phyloP scores from a whole-genome alignment of 1,284 basidiomycete species.

The Fomitopsis pinicola region DNA sequence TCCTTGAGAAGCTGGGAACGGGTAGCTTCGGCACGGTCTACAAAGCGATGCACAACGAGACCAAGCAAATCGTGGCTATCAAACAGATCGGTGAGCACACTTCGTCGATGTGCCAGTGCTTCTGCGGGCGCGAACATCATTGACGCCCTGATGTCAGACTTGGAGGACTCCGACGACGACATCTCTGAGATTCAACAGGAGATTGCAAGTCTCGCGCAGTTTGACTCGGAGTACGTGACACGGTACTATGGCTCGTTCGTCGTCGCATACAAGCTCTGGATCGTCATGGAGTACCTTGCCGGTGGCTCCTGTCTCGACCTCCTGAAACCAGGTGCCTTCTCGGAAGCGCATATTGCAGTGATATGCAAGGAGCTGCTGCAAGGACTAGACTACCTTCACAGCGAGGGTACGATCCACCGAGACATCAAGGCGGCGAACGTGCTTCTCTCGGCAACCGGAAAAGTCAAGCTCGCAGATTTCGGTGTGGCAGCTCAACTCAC shows the following conservation, averaged over 20 bases:
- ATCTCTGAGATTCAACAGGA: slow-evolving; percentile 98
- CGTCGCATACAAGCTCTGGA: slow-evolving; percentile 96
- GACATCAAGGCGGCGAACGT: slow-evolving; percentile 99
- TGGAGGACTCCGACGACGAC: slow-evolving; percentile 91
- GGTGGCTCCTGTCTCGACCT: slow-evolving; percentile 98
- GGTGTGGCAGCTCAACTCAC: slow-evolving; percentile 93
- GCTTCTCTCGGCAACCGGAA: slow-evolving; percentile 84
- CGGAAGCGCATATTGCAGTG: slow-evolving; percentile 91
- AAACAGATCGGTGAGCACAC: slow-evolving; percentile 85
- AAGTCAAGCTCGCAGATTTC: slow-evolving; percentile 97
- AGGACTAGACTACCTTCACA: slow-evolving; percentile 95
- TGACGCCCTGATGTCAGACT: slow-evolving; percentile 40
- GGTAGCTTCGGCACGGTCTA: slow-evolving; percentile 97
- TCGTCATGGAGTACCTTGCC: slow-evolving; percentile 98
- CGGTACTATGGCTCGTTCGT: slow-evolving; percentile 97
- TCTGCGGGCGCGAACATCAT: slow-evolving; percentile 5
- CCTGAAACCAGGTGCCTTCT: slow-evolving; percentile 86
- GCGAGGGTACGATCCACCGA: slow-evolving; percentile 93
- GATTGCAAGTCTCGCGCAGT: slow-evolving; percentile 92
- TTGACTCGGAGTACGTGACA: slow-evolving; percentile 95
- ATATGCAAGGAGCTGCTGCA: slow-evolving; percentile 90
- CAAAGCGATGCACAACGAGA: slow-evolving; percentile 94
- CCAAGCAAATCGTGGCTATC: slow-evolving; percentile 92
- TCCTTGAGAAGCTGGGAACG: slow-evolving; percentile 95
- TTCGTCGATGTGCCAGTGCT: background rate